Evolutionary conservation across 2,329 filamentous ascomycete genomes (phyloP).

Genomic region (Pseudogymnoascus sp.): DNA sequence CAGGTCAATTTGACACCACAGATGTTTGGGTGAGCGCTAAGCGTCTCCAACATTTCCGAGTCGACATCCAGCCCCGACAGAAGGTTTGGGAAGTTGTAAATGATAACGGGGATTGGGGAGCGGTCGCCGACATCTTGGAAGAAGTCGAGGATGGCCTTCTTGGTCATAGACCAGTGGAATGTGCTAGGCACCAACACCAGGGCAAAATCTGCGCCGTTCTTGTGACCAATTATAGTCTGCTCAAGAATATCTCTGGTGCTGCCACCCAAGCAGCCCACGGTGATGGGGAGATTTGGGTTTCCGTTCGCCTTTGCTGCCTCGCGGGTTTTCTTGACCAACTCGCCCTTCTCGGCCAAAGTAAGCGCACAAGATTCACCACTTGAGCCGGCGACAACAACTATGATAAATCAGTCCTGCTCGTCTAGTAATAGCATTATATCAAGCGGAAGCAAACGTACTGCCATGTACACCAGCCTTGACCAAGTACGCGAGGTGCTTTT

Average conservation of each 20-base stretch:
- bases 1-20: slow-evolving; percentile 32
- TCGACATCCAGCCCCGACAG: slow-evolving; percentile 36
- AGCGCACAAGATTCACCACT: slow-evolving; percentile 38
- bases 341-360: slow-evolving; percentile 31
- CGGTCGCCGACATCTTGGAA: slow-evolving; percentile 37
- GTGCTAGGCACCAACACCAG: slow-evolving; percentile 33
- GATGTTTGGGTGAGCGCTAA: slow-evolving; percentile 30
- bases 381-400: slow-evolving; percentile 63
- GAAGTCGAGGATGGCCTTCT: slow-evolving; percentile 43
- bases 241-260: slow-evolving; percentile 34
- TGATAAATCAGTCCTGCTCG: slow-evolving; percentile 42
- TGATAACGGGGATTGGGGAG: slow-evolving; percentile 34
- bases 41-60: slow-evolving; percentile 29
- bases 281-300: slow-evolving; percentile 30
- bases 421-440: slow-evolving; percentile 8
- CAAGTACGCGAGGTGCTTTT: slow-evolving; percentile 67
- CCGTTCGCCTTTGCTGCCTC: slow-evolving; percentile 26
- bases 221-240: slow-evolving; percentile 29
- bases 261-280: slow-evolving; percentile 32
- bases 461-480: slow-evolving; percentile 52
- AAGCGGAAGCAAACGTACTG: background rate
- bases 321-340: slow-evolving; percentile 32
- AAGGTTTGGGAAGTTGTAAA: slow-evolving; percentile 40
- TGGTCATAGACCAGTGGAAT: slow-evolving; percentile 34
- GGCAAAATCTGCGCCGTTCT: slow-evolving; percentile 31